Conservation (phyloP, 345 rosid genomes). For the Eucalyptus curtisii region DNA sequence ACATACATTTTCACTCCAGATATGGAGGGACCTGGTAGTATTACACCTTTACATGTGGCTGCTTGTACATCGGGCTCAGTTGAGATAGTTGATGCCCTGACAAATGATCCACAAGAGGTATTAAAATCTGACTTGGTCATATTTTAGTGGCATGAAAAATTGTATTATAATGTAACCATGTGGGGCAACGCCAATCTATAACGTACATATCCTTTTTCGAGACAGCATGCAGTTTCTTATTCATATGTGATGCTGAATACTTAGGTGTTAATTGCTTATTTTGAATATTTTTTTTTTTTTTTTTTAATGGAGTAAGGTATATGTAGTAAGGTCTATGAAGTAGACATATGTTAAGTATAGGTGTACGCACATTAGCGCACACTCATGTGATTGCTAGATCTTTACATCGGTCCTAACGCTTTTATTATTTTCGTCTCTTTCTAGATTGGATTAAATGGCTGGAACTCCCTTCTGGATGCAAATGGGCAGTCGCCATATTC, state of each 20-base stretch:
- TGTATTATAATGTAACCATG: not conserved
- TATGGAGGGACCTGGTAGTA: slow-evolving; percentile 58
- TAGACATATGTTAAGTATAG: not conserved
- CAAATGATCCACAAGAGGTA: slow-evolving; percentile 88
- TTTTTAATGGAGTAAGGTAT: not conserved
- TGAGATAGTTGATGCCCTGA: slow-evolving; percentile 56
- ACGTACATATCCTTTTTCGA: not conserved
- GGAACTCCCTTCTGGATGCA: slow-evolving; percentile 60
- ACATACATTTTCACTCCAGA: slow-evolving; percentile 52
- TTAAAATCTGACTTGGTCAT: not conserved
- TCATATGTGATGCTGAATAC: not conserved
- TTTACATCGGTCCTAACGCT: not conserved
- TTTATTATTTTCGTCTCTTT: not conserved
- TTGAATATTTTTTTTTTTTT: not conserved
- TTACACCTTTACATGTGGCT: slow-evolving; percentile 83
- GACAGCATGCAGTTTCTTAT: not conserved
- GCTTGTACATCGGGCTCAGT: slow-evolving; percentile 62
- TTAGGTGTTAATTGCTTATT: not conserved
- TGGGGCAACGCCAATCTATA: not conserved
- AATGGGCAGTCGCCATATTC: slow-evolving; percentile 51
- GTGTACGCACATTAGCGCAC: not conserved
- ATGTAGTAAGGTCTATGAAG: not conserved
- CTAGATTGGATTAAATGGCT: slow-evolving; percentile 64
- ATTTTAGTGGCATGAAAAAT: not conserved
- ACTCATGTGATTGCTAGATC: not conserved